Evolutionary conservation across 1,284 basidiomycete species (phyloP).

Genomic region (Pyrrhoderma lamaoense): DNA sequence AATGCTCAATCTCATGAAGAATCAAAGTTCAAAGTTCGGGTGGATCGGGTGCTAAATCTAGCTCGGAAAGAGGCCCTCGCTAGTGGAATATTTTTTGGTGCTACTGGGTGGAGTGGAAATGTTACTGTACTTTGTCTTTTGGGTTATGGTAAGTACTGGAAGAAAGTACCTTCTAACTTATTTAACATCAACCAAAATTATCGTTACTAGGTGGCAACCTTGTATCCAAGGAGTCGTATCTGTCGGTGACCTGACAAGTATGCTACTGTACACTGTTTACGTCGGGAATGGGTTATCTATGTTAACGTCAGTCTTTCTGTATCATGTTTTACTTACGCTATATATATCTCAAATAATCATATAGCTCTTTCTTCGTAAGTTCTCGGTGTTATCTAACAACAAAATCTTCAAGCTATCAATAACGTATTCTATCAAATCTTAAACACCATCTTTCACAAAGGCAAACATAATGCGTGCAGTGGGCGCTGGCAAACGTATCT

Average conservation of each 20-base stretch:
- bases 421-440: no score
- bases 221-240: conserved; percentile 81
- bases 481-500: conserved; percentile 88
- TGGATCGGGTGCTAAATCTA: conserved; percentile 66
- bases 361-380: conserved; percentile 52
- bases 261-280: conserved; percentile 91
- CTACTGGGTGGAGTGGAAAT: conserved; percentile 93
- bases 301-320: conserved; percentile 53
- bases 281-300: conserved; percentile 76
- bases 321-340: no score
- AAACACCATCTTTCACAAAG: conserved; percentile 30
- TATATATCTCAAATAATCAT: no score
- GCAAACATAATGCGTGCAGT: conserved; percentile 85
- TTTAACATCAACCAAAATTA: conserved; percentile 30
- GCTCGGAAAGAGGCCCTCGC: conserved; percentile 87
- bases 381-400: not conserved
- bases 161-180: not conserved
- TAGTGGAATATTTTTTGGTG: conserved; percentile 88
- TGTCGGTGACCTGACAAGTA: conserved; percentile 84
- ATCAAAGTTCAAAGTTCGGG: conserved; percentile 58
- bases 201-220: conserved; percentile 59
- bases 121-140: conserved; percentile 84
- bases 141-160: conserved; percentile 63
- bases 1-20: conserved; percentile 75
- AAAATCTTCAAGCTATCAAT: no score